Evolutionary conservation across 768 basidiomycete genomes (phyloP).

Genomic region (Vishniacozyma victoriae): DNA sequence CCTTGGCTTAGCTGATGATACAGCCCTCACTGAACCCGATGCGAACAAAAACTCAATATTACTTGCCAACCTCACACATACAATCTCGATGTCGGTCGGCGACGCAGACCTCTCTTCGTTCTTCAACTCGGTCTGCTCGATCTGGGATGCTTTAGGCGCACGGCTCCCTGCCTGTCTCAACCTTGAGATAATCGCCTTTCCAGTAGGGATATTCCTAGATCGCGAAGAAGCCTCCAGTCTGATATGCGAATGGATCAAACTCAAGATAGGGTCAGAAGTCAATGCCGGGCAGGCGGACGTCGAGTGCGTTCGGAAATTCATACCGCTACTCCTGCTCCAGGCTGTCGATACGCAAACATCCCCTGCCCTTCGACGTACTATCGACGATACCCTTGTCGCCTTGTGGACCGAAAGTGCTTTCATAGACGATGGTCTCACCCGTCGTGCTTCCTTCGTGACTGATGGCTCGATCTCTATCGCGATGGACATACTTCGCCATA

Average conservation of each 20-base stretch:
- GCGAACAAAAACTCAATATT: too few relatives aligned
- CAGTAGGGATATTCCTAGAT: background rate
- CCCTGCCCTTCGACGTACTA: background rate
- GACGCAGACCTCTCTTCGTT: too few relatives aligned
- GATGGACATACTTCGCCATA: background rate
- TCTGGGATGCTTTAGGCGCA: background rate
- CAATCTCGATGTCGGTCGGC: too few relatives aligned
- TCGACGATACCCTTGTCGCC: conserved; percentile 1
- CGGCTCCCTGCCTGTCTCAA: background rate
- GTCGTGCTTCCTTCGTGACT: too few relatives aligned
- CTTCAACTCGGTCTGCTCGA: too few relatives aligned
- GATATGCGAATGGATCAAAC: background rate
- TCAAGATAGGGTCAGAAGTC: background rate
- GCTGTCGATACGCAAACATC: conserved; percentile 7
- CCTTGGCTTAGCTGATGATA: too few relatives aligned
- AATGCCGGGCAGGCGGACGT: background rate
- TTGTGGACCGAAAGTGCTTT: background rate
- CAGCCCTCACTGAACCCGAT: too few relatives aligned
- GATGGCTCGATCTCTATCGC: background rate
- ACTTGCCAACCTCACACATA: too few relatives aligned
- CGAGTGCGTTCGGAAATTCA: background rate
- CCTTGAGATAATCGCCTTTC: background rate
- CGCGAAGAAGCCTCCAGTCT: background rate
- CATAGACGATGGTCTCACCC: background rate
- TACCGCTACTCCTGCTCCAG: conserved; percentile 9